phyloP scores from a whole-genome alignment of 1,139 yeast genomes.

The Yamadazyma diddensiae region DNA sequence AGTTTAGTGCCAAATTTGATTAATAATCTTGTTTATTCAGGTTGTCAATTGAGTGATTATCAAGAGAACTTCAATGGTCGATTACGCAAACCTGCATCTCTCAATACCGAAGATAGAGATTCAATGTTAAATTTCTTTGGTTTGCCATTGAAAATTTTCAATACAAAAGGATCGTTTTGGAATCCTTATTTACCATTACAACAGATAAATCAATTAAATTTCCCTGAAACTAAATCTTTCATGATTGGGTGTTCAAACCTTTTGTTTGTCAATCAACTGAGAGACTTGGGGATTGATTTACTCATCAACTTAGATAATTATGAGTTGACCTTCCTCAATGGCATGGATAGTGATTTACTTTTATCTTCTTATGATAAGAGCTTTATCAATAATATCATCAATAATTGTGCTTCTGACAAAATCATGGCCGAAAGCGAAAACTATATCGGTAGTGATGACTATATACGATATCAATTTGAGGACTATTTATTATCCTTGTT shows the following conservation, averaged over 20 bases:
- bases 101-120: constrained; percentile 73
- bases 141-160: constrained; percentile 81
- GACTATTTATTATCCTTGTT: constrained; percentile 80
- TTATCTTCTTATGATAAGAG: constrained; percentile 68
- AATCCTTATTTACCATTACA: constrained; percentile 92
- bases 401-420: constrained; percentile 14
- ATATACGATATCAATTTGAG: constrained; percentile 82
- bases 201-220: constrained; percentile 72
- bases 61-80: constrained; percentile 46
- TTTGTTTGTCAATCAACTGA: constrained; percentile 67
- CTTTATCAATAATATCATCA: constrained; percentile 53
- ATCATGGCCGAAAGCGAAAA: constrained; percentile 19
- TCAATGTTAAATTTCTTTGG: constrained; percentile 83
- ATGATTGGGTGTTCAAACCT: constrained; percentile 89
- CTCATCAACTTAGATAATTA: constrained; percentile 37
- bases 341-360: constrained; percentile 33
- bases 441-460: constrained; percentile 79
- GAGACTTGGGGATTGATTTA: constrained; percentile 47
- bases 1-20: constrained; percentile 78
- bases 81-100: constrained; percentile 59
- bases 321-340: constrained; percentile 46
- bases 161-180: constrained; percentile 79
- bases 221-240: constrained; percentile 58
- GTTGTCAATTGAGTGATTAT: constrained; percentile 70
- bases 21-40: constrained; percentile 70